Percentiles rank a stretch among this genome's conserved stretches.
These are phyloP conservation scores for Claviceps citrina DNA, from an alignment of 2,329 filamentous ascomycete genomes.

Conservation along the genomic window DNA sequence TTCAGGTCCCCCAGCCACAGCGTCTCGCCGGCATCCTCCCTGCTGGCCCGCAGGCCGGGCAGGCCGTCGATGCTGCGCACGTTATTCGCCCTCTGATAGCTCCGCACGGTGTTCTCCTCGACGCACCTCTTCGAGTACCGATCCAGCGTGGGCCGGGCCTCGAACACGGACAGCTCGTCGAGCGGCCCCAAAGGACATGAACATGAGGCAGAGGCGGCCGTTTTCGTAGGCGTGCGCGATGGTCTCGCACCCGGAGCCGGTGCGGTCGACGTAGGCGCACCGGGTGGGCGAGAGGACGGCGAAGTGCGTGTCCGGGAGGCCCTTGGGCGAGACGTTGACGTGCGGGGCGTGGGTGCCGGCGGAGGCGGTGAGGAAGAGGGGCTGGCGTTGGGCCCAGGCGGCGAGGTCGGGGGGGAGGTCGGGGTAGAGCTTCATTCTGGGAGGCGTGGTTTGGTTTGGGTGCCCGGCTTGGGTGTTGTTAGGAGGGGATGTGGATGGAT, in stretches of 20 bases:
- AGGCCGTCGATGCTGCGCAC: conserved; percentile 41
- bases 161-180: conserved; percentile 28
- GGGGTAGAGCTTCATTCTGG: conserved; percentile 45
- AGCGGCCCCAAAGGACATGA: conserved; percentile 42
- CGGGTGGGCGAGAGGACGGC: conserved; percentile 41
- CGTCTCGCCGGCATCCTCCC: conserved; percentile 32
- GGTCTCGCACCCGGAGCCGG: conserved; percentile 62
- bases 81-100: conserved; percentile 45
- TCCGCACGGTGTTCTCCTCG: conserved; percentile 31
- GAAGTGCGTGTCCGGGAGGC: conserved; percentile 46
- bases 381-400: conserved; percentile 50
- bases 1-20: conserved; percentile 27
- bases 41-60: conserved; percentile 38
- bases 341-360: conserved; percentile 53
- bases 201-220: conserved; percentile 58
- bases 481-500: not conserved
- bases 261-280: conserved; percentile 59
- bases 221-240: conserved; percentile 66
- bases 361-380: conserved; percentile 61
- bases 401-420: conserved; percentile 39
- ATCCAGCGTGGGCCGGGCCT: conserved; percentile 40
- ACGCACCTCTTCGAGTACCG: conserved; percentile 31
- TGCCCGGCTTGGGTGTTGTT: not conserved
- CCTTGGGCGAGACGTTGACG: conserved; percentile 66
- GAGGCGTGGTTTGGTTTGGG: too few species aligned